Conservation (phyloP, 306 rosid species). For the Begonia loranthoides region DNA sequence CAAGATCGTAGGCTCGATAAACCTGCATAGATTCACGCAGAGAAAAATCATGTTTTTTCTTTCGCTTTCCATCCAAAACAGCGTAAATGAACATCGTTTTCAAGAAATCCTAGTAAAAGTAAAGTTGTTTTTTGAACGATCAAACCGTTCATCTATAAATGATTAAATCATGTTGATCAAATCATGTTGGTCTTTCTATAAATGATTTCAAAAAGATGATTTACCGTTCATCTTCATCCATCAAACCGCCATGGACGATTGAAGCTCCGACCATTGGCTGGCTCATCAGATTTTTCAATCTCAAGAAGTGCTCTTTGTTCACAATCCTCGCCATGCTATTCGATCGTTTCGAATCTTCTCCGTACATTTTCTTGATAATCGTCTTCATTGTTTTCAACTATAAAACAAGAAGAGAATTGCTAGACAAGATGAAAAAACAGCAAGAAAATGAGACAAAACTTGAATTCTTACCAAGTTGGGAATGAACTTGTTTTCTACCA, state of each 20-base stretch:
- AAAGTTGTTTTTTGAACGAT: too few species aligned
- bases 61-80: too few species aligned
- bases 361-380: conserved; percentile 38
- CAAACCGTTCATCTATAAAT: too few species aligned
- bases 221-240: conserved; percentile 51
- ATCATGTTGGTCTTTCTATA: too few species aligned
- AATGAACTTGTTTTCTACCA: conserved; percentile 39
- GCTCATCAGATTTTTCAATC: conserved; percentile 31
- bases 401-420: neutral
- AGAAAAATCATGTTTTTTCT: neutral
- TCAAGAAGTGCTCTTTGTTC: conserved; percentile 30
- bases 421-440: neutral
- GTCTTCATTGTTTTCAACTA: conserved; percentile 39
- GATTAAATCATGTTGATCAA: too few species aligned
- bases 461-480: conserved; percentile 27
- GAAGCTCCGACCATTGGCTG: conserved; percentile 35
- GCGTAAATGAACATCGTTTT: too few species aligned
- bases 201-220: neutral
- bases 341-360: conserved; percentile 29
- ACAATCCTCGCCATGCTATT: conserved; percentile 42
- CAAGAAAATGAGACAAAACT: neutral
- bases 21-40: conserved; percentile 37
- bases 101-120: too few species aligned
- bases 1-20: conserved; percentile 70
- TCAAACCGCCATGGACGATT: conserved; percentile 47